Evolutionary conservation across 768 basidiomycete species (phyloP), one percentile per base, ranked within the genome.

Genomic region (Harrya chromipes): DNA sequence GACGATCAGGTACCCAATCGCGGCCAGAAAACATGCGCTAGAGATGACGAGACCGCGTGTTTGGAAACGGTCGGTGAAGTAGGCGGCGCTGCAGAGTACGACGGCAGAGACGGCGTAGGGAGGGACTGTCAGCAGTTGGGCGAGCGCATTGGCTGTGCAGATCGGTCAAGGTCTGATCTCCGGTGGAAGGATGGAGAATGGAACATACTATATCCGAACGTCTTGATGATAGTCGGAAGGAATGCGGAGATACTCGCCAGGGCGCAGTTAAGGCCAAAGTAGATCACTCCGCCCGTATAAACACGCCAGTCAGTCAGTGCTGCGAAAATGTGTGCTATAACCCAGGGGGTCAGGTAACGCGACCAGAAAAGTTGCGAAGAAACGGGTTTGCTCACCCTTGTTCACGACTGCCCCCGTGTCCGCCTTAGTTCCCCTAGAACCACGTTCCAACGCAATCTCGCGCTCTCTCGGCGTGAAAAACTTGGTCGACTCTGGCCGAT

Each of bases 221-320:
- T 87, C 37, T 72, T 74, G 38, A 92, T 80, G 58, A 92, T 88
- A 3, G 88, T 91, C 3, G 90, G 90, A 46, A 93, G 69, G 70
- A 93, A 93, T 0, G 88, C 87, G 20, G 84, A 83, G 31, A 85
- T 85, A 9, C 88, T 86, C n/a, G 86, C 83, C 14, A 90, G 70
- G 19, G 87, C 84, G 43, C 79, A 80, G 59, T 90, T 90, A 43
- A 87, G 69, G 26, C 85, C 87, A 60, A 90, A 89, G 64, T 88
- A 90, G 52, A 90, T 82, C 24, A 83, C 76, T 0, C 89, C 89
- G 0, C 75, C 87, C 8, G 72, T 59, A 56, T 87, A 57, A 46
- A 84, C 79, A 58, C 83, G 80, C 89, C 87, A 90, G 62, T 90
- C 90, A 44, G 70, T 62, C 58, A 90, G 74, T 4, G 87, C 89